Base-by-base conservation (phyloP, 2,329 filamentous ascomycete genomes). In the Knoxdaviesia proteae region DNA sequence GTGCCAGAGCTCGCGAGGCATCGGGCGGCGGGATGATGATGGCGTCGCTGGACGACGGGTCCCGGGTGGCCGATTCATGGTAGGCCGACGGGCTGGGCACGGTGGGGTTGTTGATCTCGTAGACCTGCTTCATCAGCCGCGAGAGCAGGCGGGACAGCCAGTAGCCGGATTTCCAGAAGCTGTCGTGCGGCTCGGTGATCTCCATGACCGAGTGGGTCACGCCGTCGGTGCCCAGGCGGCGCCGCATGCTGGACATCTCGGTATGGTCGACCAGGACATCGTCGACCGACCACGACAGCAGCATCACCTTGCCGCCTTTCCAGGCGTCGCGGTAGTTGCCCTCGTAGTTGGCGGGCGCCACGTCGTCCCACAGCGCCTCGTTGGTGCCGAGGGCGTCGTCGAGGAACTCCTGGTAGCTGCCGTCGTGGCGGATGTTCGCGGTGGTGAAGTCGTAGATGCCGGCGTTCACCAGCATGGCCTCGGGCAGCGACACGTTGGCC, bases 391-490 rank as follows among this genome's bases (percentile, higher is more conserved):
- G 83, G 1, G 78, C 77, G 5, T 60, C 64, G 3, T 56, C 51
- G 20, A 79, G 61, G 47, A 84, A 75, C 4, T 63, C 62, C 5
- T 58, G 53, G 53, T 84, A 84, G 32, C 51, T 54, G 5, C 59
- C 61, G 11, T 52, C 54, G 34, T 67, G 61, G 6, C 65, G 61
- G 39, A 61, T 55, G 31, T 65, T 59, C 20, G 83, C 56, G 0
- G 64, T 64, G 6, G 62, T 62, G 7, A 84, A 56, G 51, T 80
- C 71, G 55, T 82, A 83, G 29, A 84, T 71, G 1, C 80, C 79
- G 44, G 70, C 69, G 20, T 80, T 57, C 34, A 74, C 68, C 5
- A 81, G 53, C n/a, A 81, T 57, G 4, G 66, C 69, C 3, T 58
- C 51, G 0, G 74, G 74, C 11, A 62, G 52, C 5, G 54, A 56